Percentiles rank a stretch among this genome's conserved stretches.
phyloP scores from a whole-genome alignment of 2,329 filamentous ascomycete genomes.

The Sordariomycetes sp. region DNA sequence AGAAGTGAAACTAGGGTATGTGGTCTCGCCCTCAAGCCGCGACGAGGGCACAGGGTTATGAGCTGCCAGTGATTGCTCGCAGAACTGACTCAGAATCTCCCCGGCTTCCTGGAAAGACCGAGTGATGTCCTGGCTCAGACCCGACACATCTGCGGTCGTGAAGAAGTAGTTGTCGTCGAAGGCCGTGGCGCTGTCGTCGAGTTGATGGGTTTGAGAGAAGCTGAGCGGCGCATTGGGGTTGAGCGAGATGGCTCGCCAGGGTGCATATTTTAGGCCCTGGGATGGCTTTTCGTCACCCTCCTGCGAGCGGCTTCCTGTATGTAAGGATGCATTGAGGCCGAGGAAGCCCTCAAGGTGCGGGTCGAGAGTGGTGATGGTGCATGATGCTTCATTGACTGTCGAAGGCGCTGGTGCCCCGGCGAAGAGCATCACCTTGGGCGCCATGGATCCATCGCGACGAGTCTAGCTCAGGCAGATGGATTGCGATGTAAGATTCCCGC shows the following conservation, averaged over 20 bases:
- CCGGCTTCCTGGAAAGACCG: conserved; percentile 19
- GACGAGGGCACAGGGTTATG: conserved; percentile 60
- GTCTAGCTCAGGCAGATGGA: no score
- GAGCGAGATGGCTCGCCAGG: conserved; percentile 48
- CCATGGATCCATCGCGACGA: conserved; percentile 9
- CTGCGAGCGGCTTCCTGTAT: no score
- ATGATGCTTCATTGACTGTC: conserved; percentile 16
- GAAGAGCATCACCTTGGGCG: conserved; percentile 25
- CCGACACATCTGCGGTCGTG: conserved; percentile 30
- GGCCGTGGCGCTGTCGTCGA: conserved; percentile 12
- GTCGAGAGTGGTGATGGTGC: conserved; percentile 18
- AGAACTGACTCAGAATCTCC: conserved; percentile 53
- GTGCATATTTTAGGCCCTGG: conserved; percentile 24
- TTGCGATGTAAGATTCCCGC: no score
- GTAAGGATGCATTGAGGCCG: no score
- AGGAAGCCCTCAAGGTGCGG: conserved; percentile 16
- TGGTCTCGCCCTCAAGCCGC: conserved; percentile 31
- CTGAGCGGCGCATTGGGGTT: conserved; percentile 31
- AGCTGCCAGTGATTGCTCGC: conserved; percentile 66
- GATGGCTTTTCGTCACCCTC: conserved; percentile 4
- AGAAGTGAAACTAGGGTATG: conserved; percentile 20
- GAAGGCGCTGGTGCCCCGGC: conserved; percentile 22
- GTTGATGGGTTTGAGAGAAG: conserved; percentile 39
- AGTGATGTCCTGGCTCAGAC: conserved; percentile 10
- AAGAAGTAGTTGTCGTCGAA: conserved; percentile 34